A percentile compares a stretch with the other conserved stretches of the same genome.
These are phyloP conservation scores for Pythium oligandrum DNA, from an alignment of 352 stramenopile genomes.

Conservation along the genomic window DNA sequence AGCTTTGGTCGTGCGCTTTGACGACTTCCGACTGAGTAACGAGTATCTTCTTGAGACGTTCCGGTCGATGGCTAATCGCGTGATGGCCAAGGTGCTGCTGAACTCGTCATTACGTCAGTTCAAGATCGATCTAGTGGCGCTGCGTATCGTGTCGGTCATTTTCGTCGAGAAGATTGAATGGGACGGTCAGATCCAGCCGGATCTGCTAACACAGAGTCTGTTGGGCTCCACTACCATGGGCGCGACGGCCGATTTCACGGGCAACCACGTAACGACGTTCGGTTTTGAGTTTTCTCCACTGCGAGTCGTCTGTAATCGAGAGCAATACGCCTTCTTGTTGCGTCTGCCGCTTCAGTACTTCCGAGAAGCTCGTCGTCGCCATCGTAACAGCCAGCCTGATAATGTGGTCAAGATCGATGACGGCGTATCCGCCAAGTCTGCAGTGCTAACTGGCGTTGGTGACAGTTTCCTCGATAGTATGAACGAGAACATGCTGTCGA, in stretches of 20 bases:
- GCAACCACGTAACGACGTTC: conserved; percentile 47
- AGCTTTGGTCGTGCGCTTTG: conserved; percentile 64
- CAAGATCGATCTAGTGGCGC: conserved; percentile 50
- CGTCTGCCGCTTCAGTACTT: conserved; percentile 75
- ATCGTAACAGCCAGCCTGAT: too few species aligned
- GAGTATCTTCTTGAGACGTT: conserved; percentile 59
- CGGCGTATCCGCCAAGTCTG: background rate
- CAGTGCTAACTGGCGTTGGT: too few species aligned
- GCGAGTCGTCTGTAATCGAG: conserved; percentile 76
- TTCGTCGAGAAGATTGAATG: conserved; percentile 42
- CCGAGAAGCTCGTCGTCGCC: conserved; percentile 41
- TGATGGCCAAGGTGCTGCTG: conserved; percentile 79
- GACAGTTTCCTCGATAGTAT: too few species aligned
- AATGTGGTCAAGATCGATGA: too few species aligned
- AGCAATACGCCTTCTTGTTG: conserved; percentile 78
- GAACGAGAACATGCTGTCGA: background rate
- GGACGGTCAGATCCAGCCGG: conserved; percentile 31
- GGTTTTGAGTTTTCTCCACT: conserved; percentile 51
- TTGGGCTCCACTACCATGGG: conserved; percentile 62
- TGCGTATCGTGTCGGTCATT: conserved; percentile 77
- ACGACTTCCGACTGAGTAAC: conserved; percentile 62
- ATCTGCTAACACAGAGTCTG: conserved; percentile 45
- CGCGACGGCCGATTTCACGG: conserved; percentile 58
- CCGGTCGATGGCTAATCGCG: conserved; percentile 60
- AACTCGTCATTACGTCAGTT: conserved; percentile 78